These are phyloP conservation scores for Pythium aristosporum DNA, from an alignment of 352 stramenopile genomes.

Conservation along the genomic window DNA sequence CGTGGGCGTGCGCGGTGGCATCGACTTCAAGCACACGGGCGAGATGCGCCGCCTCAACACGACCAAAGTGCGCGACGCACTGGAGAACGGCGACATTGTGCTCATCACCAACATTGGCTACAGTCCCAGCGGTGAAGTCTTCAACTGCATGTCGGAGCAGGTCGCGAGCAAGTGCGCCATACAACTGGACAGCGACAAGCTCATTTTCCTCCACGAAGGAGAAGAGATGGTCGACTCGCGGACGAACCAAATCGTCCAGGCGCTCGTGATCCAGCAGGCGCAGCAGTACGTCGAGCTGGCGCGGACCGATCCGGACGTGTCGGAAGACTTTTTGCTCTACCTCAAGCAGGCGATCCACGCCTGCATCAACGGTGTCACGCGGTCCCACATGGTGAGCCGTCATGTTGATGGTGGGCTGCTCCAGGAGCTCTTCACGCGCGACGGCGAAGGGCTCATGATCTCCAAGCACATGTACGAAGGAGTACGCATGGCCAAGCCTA, in stretches of 20 bases:
- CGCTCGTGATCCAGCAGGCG: constrained; percentile 77
- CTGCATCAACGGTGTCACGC: constrained; percentile 82
- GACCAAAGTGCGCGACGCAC: constrained; percentile 86
- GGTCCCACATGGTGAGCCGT: constrained; percentile 83
- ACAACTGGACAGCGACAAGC: constrained; percentile 82
- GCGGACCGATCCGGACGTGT: constrained; percentile 45
- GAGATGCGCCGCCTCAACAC: constrained; percentile 95
- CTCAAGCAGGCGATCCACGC: constrained; percentile 83
- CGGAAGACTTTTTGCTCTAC: constrained; percentile 77
- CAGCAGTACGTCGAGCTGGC: constrained; percentile 82
- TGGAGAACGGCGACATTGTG: constrained; percentile 95
- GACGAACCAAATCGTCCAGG: constrained; percentile 76
- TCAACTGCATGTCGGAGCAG: constrained; percentile 89
- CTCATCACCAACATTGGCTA: constrained; percentile 96
- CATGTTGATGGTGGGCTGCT: constrained; percentile 90
- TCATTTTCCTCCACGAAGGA: constrained; percentile 89
- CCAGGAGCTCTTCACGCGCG: constrained; percentile 97
- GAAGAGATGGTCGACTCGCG: constrained; percentile 85
- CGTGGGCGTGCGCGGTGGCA: constrained; percentile 81
- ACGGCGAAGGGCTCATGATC: constrained; percentile 96
- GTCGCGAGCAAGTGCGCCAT: constrained; percentile 86
- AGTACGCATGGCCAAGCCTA: constrained; percentile 90
- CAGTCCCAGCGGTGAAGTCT: constrained; percentile 93
- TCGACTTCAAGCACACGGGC: constrained; percentile 91
- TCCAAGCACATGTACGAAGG: constrained; percentile 97